Conservation (phyloP, 306 rosid genomes). For the Acacia crassicarpa region DNA sequence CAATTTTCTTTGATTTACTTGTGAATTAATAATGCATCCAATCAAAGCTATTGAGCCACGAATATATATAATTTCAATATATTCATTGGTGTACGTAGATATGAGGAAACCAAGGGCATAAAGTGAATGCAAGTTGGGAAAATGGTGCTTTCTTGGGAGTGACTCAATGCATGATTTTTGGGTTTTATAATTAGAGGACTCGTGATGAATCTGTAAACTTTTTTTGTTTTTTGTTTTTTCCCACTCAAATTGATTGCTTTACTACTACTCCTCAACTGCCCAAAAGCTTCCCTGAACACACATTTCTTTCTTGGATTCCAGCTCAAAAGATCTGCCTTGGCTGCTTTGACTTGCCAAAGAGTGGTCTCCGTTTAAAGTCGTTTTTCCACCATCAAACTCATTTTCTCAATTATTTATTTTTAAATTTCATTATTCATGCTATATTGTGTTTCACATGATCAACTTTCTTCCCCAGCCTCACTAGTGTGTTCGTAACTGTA, state of each 20-base stretch:
- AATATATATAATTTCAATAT: no score
- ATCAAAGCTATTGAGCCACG: not conserved
- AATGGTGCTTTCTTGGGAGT: not conserved
- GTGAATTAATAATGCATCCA: not conserved
- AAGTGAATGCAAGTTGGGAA: not conserved
- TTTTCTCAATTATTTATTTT: not conserved
- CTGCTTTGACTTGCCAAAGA: not conserved
- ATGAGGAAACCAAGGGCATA: not conserved
- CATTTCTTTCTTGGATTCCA: constrained; percentile 5
- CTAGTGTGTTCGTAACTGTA: not conserved
- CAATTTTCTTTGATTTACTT: not conserved
- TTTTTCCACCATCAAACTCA: not conserved
- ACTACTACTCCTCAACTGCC: not conserved
- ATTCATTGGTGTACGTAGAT: not conserved
- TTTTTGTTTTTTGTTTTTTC: no score
- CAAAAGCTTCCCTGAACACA: not conserved
- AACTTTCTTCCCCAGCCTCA: not conserved
- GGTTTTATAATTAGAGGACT: no score
- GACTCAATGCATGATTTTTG: not conserved
- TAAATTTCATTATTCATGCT: not conserved
- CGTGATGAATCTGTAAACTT: not conserved
- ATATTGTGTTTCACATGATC: not conserved
- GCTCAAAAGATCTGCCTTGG: constrained; percentile 1
- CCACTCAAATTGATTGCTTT: not conserved
- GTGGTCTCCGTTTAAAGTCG: not conserved